Evolutionary conservation across 495 filamentous ascomycete species (phyloP), one percentile per base, ranked within the genome.

Genomic region (Xylaria venustula): DNA sequence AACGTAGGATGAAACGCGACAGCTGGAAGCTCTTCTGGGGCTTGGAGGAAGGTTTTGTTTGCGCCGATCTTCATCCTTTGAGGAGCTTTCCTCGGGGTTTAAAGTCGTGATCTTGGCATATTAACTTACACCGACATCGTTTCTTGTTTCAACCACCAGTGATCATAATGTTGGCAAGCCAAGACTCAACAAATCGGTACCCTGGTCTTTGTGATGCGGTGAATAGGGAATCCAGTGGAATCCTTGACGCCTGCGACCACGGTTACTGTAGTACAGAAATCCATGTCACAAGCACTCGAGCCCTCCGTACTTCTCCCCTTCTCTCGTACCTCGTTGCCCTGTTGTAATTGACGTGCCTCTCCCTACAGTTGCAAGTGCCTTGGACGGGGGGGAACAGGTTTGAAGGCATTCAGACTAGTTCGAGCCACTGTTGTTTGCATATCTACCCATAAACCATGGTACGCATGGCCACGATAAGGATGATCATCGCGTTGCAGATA

Each of bases 41-140:
- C 53, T 55, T 55, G 53, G 22, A 47, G 26, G 42, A 57, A 37
- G 23, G 42, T 57, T 26, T 25, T 57, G 41, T 22, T 37, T n/a
- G 26, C 17, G 41, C 9, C 14, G 26, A 47, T 25, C 25, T 32
- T 25, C 42, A 3, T 36, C 28, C 42, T 36, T 40, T 44, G 7
- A 26, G 41, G 20, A 37, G 25, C 17, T 7, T 23, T 36, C 20
- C 28, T n/a, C 28, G 17, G 14, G 54, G 47, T 48, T 48, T 42
- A 36, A 23, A 47, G 30, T 23, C 20, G 26, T 57, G 26, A 7
- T 44, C 20, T 47, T 44, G 23, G 5, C 11, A 25, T 26, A 7
- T 30, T 30, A 15, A 2, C 9, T 23, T 36, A 34, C 19, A 17
- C 54, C 15, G 26, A 5, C 34, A 8, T 22, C 17, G 14, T 32